Evolutionary conservation across 2,329 filamentous ascomycete species (phyloP), one percentile per base, ranked within the genome.

Genomic region (Zymoseptoria ardabiliae): DNA sequence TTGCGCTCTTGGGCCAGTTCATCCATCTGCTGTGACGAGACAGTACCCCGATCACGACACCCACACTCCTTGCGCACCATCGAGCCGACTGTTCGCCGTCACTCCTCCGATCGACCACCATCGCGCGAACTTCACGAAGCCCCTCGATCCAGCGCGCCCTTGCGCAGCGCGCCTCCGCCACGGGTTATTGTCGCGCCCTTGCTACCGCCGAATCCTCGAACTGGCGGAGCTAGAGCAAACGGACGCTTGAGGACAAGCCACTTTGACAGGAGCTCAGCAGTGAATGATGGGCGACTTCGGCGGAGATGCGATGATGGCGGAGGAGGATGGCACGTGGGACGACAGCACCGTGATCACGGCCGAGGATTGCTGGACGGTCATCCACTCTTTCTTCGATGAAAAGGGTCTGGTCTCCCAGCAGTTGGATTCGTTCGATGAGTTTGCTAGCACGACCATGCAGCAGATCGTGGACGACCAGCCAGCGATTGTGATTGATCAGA

Each of bases 311-410:
- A 45, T 45, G 60, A 61, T 62, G 50, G 62, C 62, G 25, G 55
- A 51, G 50, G 62, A 60, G 28, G 65, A 65, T 25, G 59, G 55
- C 35, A 30, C 41, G 45, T 66, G 68, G 6, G 66, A 69, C 28
- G 68, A 69, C 48, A 58, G 61, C 49, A 65, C 63, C 59, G 61
- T 64, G 68, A 96, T 97, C 78, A 96, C 92, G 23, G 90, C 92
- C 62, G 94, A 97, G 79, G 95, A 99, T 77, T 97, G 91, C 80
- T 99, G 95, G 94, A 89, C 89, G 65, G 93, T 97, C 71, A 97
- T 99, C 73, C 91, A 90, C 58, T 89, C 94, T 9, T 97, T 97
- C 80, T 99, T 99, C 78, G 91, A 97, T 69, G 84, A 86, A 63
- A 99, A 97, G 77, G 93, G 94, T 70, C 83, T 99, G 30, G 94